Percentiles rank a stretch among this genome's conserved stretches.
phyloP scores from a whole-genome alignment of 345 rosid genomes.

The Kandelia obovata region DNA sequence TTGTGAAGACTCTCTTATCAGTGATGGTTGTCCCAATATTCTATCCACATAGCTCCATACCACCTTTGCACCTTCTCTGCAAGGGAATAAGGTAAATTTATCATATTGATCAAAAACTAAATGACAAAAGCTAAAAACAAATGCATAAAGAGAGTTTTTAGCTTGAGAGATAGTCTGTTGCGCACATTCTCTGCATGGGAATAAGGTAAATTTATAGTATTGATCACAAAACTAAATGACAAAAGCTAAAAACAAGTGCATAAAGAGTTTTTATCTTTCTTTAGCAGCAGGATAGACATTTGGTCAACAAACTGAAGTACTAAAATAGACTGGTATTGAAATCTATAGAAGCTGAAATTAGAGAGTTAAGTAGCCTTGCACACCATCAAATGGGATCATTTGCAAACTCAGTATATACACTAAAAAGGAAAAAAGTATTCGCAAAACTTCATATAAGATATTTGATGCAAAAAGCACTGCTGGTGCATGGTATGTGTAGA shows the following conservation, averaged over 20 bases:
- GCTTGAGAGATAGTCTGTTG: too few species aligned
- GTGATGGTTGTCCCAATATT: constrained; percentile 93
- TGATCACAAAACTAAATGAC: background rate
- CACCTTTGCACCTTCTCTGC: constrained; percentile 98
- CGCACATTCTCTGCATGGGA: constrained; percentile 85
- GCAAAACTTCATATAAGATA: too few species aligned
- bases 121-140: background rate
- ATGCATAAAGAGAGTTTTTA: background rate
- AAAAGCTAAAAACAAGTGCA: background rate
- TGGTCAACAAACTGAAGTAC: background rate
- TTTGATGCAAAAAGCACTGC: too few species aligned
- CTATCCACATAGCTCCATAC: constrained; percentile 97
- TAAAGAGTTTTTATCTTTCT: background rate
- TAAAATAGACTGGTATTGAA: background rate
- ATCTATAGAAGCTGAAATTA: background rate
- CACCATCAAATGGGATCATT: background rate
- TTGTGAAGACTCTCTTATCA: constrained; percentile 91
- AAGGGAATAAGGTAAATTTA: constrained; percentile 11
- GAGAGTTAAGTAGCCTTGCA: background rate
- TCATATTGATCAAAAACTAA: background rate
- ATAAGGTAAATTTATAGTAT: constrained; percentile 5
- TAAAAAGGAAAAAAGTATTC: background rate
- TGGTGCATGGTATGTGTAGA: too few species aligned
- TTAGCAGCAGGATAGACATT: too few species aligned
- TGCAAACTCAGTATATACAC: background rate